These are phyloP conservation scores for Penicillium subrubescens DNA, from an alignment of 495 filamentous ascomycete genomes.

Conservation along the genomic window DNA sequence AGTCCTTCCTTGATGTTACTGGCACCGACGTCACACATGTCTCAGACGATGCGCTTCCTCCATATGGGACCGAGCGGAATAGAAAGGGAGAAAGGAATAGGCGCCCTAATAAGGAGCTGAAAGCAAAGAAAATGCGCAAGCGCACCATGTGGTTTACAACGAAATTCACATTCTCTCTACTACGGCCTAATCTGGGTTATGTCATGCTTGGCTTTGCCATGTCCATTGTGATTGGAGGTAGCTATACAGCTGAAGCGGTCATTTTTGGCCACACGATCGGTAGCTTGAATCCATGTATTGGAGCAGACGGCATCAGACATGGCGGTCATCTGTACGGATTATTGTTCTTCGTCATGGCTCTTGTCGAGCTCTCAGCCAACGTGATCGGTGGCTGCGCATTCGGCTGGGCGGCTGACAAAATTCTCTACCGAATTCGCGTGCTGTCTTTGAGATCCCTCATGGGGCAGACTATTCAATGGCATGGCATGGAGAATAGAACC, in stretches of 20 bases:
- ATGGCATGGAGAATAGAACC: conserved; percentile 45
- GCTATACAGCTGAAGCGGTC: conserved; percentile 50
- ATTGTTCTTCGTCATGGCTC: conserved; percentile 56
- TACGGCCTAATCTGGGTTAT: conserved; percentile 37
- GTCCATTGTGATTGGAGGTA: conserved; percentile 44
- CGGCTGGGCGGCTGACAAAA: conserved; percentile 53
- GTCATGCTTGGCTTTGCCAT: conserved; percentile 37
- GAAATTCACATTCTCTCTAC: conserved; percentile 26
- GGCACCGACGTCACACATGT: conserved; percentile 21
- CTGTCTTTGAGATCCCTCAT: conserved; percentile 53
- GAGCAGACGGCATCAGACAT: conserved; percentile 34
- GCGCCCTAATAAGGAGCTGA: conserved; percentile 13
- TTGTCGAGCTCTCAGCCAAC: conserved; percentile 55
- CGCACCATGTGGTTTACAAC: conserved; percentile 28
- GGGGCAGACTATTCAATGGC: conserved; percentile 54
- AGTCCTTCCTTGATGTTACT: conserved; percentile 20
- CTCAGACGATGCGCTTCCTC: conserved; percentile 13
- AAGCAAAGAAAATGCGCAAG: conserved; percentile 20
- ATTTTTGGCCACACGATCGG: conserved; percentile 54
- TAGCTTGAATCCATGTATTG: conserved; percentile 42
- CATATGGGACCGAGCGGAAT: neutral
- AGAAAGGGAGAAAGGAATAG: conserved; percentile 13
- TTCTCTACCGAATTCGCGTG: conserved; percentile 50
- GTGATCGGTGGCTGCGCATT: conserved; percentile 48
- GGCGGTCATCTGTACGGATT: conserved; percentile 52